Evolutionary conservation across 2,329 filamentous ascomycete genomes (phyloP).

Genomic region (Curvularia sp.): DNA sequence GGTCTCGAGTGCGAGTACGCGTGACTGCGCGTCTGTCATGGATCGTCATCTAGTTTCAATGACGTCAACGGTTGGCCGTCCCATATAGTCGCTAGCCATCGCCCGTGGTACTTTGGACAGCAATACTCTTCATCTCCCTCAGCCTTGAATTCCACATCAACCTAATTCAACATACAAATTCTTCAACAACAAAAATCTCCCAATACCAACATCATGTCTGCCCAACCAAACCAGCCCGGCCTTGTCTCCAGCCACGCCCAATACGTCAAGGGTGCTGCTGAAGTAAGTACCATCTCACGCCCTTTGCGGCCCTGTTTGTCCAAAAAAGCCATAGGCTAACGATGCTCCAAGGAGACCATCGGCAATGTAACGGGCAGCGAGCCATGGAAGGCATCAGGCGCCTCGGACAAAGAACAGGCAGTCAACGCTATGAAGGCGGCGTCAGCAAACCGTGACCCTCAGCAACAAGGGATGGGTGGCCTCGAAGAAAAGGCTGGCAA

Average conservation of each 20-base stretch:
- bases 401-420: slow-evolving; percentile 68
- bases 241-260: slow-evolving; percentile 70
- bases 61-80: slow-evolving; percentile 15
- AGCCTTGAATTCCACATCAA: background rate
- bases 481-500: slow-evolving; percentile 70
- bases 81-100: slow-evolving; percentile 9
- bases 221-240: slow-evolving; percentile 57
- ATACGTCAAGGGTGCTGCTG: slow-evolving; percentile 72
- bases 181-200: background rate
- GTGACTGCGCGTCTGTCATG: slow-evolving; percentile 12
- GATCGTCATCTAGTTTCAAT: slow-evolving; percentile 9
- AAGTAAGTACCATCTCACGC: slow-evolving; percentile 55
- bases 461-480: slow-evolving; percentile 64
- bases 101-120: background rate
- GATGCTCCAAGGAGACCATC: slow-evolving; percentile 58
- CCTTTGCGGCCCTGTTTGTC: background rate
- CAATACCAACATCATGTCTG: slow-evolving; percentile 30
- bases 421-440: slow-evolving; percentile 69
- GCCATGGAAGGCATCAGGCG: slow-evolving; percentile 69
- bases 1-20: slow-evolving; percentile 4
- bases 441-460: slow-evolving; percentile 62
- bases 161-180: background rate
- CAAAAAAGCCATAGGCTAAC: background rate
- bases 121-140: background rate
- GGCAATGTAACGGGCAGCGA: slow-evolving; percentile 68